Base-by-base conservation (phyloP, 768 basidiomycete species). In the Amyloporia xantha region DNA sequence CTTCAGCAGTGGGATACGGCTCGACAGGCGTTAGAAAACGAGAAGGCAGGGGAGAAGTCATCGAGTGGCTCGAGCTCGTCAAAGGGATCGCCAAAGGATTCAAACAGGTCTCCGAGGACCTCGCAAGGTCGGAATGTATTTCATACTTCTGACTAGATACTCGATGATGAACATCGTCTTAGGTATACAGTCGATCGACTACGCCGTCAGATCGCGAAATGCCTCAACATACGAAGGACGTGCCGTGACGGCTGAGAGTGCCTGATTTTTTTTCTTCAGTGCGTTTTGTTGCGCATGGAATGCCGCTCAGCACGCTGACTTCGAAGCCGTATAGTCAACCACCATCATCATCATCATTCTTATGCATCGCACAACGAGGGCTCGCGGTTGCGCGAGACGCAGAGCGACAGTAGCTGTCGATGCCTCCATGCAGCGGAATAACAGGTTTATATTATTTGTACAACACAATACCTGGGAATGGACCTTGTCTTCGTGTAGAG, bases 1-100 rank as follows among this genome's bases (percentile, higher is more conserved):
- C 59, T 69, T 45, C 59, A 59, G 35, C 70, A 71, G 55, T 70
- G 68, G 69, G 59, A 62, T 45, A 21, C 55, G 11, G 62, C 61
- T 35, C 60, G 62, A 24, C 62, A 62, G 45, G 41, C 56, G 2
- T 47, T 58, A 44, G 62, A 66, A 41, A 30, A 38, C 24, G 40
- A 20, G 19, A 45, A 41, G 27, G 21, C 51, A 11, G 35, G 43
- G 26, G 27, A 59, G 44, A 35, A 48, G 43, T 49, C 21, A 6
- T 41, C 50, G 3, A 30, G 48, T 42, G 43, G 51, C 5, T 30
- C 30, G 13, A 41, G 20, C 26, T n/a, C n/a, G n/a, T n/a, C n/a
- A n/a, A n/a, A n/a, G n/a, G n/a, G n/a, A n/a, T n/a, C n/a, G n/a
- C n/a, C n/a, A n/a, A 33, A 44, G 17, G 49, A 52, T 33, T 20